Conservation (phyloP, 2,329 filamentous ascomycete genomes). For the Alternaria burnsii region DNA sequence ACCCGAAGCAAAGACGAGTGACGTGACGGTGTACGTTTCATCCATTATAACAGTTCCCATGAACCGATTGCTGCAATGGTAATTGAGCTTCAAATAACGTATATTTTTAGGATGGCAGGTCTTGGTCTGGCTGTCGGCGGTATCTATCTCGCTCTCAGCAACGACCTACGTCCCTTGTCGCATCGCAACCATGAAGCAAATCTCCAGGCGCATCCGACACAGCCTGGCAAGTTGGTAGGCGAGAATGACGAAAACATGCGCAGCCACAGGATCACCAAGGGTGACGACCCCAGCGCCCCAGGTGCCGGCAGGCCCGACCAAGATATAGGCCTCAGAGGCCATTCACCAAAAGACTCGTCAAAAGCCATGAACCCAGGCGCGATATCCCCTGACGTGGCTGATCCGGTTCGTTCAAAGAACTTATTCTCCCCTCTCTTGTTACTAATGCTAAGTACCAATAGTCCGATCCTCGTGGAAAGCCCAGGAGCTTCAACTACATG, state of each 20-base stretch:
- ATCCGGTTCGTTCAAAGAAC: constrained; percentile 31
- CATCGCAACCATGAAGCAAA: not conserved
- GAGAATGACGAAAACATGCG: constrained; percentile 3
- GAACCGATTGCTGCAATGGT: not conserved
- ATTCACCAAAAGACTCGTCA: not conserved
- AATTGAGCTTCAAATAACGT: not conserved
- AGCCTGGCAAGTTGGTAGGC: not conserved
- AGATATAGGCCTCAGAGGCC: not conserved
- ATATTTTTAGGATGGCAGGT: constrained; percentile 1
- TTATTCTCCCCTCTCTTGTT: not conserved
- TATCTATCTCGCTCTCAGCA: constrained; percentile 1
- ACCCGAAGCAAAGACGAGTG: constrained; percentile 44
- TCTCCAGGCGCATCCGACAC: not conserved
- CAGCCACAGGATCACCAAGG: not conserved
- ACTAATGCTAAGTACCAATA: constrained; percentile 26
- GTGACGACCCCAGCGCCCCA: not conserved
- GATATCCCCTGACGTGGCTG: constrained; percentile 36
- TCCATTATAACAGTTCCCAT: not conserved
- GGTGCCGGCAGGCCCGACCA: constrained; percentile 6
- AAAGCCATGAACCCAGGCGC: constrained; percentile 3
- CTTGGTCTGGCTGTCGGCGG: not conserved
- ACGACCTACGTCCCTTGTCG: not conserved
- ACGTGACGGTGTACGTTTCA: constrained; percentile 51
- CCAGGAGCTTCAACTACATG: constrained; percentile 52
- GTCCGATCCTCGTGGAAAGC: constrained; percentile 39